phyloP scores from a whole-genome alignment of 495 filamentous ascomycete genomes.

The Podospora fimiseda region DNA sequence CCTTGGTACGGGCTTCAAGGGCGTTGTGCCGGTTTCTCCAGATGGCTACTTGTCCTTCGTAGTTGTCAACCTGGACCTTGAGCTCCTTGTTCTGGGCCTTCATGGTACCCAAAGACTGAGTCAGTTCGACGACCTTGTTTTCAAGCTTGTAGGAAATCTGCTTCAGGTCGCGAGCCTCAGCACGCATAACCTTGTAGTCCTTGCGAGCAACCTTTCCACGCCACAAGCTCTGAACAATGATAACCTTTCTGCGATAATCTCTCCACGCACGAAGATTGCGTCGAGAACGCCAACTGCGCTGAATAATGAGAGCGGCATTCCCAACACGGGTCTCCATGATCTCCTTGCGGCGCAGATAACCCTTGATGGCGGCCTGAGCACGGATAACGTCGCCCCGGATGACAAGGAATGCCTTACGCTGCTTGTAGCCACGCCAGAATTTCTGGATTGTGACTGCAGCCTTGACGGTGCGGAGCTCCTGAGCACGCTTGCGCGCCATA shows the following conservation, averaged over 20 bases:
- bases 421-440: constrained; percentile 86
- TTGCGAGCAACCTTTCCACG: constrained; percentile 75
- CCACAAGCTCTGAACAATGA: constrained; percentile 92
- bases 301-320: constrained; percentile 85
- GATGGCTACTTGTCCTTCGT: constrained; percentile 89
- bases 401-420: constrained; percentile 66
- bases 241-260: constrained; percentile 78
- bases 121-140: constrained; percentile 98
- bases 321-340: constrained; percentile 91
- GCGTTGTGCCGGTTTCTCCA: constrained; percentile 88
- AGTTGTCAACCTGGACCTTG: constrained; percentile 85
- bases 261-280: constrained; percentile 74
- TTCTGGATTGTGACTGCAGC: constrained; percentile 92
- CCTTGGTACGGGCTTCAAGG: constrained; percentile 84
- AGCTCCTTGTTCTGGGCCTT: constrained; percentile 89
- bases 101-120: constrained; percentile 84
- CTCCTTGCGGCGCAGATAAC: constrained; percentile 76
- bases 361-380: constrained; percentile 83
- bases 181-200: constrained; percentile 81
- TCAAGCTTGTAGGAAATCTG: constrained; percentile 98
- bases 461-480: constrained; percentile 73
- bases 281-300: constrained; percentile 81
- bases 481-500: constrained; percentile 67
- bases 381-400: constrained; percentile 78
- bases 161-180: constrained; percentile 95